Evolutionary conservation across 1,284 basidiomycete species (phyloP), one percentile per base, ranked within the genome.

Genomic region (Naganishia cerealis): DNA sequence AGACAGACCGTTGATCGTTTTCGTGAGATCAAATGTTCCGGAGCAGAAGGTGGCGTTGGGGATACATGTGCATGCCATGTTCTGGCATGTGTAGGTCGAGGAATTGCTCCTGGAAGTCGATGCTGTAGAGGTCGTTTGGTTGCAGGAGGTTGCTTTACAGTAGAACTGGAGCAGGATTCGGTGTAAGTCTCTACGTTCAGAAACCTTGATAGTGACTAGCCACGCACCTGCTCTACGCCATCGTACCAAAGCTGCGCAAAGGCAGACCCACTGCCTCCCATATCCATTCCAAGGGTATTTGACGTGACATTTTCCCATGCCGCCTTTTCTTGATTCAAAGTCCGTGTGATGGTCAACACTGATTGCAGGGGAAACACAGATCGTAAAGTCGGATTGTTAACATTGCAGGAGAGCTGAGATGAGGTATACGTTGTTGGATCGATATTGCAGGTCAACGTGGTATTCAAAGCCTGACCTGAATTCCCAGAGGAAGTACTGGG

Each of bases 221-320:
- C 12, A 50, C 57, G 33, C 18, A 68, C 54, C 50, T 90, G 89
- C 76, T 92, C 91, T 24, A 88, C 86, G 6, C 89, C 89, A n/a
- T 85, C 83, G 79, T 93, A 93, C 81, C 90, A 89, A 1, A 94
- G 81, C 74, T 93, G 90, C 0, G 89, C 89, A 72, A 84, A 88
- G 10, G 85, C 81, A 4, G 85, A 83, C 7, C 86, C 85, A 36
- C 83, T 81, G 7, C 79, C 70, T 13, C 88, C 88, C 70, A 87
- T 86, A 1, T 85, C 83, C 1, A 88, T 61, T 21, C 67, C 57
- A 9, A 63, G 33, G 26, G 26, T 24, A n/a, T 33, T 38, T 16
- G 50, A n/a, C 24, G 48, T 43, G 26, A 84, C 74, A 70, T 88
- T 88, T 2, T 85, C 85, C 48, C 87, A 74, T 0, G 87, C 89